These are phyloP conservation scores for Bondarzewia mesenterica DNA, from an alignment of 1,284 basidiomycete species.

Conservation along the genomic window DNA sequence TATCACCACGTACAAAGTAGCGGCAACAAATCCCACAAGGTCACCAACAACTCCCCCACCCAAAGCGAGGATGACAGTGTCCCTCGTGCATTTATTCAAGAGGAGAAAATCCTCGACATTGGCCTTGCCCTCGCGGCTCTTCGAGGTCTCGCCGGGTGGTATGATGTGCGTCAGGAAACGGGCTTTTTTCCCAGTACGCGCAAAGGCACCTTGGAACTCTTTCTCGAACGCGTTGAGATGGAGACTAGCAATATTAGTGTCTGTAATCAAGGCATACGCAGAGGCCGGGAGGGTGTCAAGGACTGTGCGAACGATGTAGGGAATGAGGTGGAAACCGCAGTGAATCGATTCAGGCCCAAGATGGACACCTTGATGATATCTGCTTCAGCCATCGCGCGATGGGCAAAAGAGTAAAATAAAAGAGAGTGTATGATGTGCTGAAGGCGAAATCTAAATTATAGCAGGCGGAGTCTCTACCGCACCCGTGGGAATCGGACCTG, in stretches of 20 bases:
- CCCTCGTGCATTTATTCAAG: conserved; percentile 83
- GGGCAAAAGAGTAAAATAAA: neutral
- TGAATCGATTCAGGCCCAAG: conserved; percentile 83
- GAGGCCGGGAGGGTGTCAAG: conserved; percentile 72
- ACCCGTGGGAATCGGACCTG: conserved; percentile 2
- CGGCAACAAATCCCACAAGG: conserved; percentile 92
- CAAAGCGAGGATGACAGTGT: conserved; percentile 89
- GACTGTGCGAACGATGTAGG: conserved; percentile 81
- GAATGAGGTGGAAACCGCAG: conserved; percentile 85
- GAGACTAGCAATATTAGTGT: conserved; percentile 79
- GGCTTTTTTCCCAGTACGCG: conserved; percentile 31
- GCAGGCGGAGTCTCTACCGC: neutral
- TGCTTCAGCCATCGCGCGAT: conserved; percentile 19
- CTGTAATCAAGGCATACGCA: conserved; percentile 90
- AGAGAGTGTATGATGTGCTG: neutral
- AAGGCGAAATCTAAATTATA: neutral
- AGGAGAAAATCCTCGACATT: conserved; percentile 93
- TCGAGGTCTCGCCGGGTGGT: conserved; percentile 87
- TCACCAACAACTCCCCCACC: conserved; percentile 98
- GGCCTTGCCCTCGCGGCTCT: conserved; percentile 89
- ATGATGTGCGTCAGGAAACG: conserved; percentile 79
- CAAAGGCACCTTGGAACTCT: conserved; percentile 52
- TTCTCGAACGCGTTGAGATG: conserved; percentile 64
- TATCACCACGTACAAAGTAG: conserved; percentile 97
- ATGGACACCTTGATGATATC: conserved; percentile 72